Base-by-base conservation (phyloP, 1,284 basidiomycete species). In the Ustilago hordei region DNA sequence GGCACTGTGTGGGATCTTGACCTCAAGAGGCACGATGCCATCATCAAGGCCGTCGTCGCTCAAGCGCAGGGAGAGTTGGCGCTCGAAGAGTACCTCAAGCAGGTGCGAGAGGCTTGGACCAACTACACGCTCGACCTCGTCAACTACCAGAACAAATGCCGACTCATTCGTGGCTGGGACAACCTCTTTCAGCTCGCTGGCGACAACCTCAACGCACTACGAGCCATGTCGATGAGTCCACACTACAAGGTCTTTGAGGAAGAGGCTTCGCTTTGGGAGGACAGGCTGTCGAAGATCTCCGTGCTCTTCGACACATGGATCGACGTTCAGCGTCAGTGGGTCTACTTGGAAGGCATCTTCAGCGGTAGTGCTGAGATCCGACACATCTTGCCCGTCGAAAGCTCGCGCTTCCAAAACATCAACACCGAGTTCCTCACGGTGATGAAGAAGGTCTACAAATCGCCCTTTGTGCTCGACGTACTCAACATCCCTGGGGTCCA, bases 391-490 rank as follows among this genome's bases (percentile, higher is more conserved):
- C 98, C 98, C 0, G 93, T 98, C 69, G 98, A 99, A 88, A 95
- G 92, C 82, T 92, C 94, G 39, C 93, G 97, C 39, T 99, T 99
- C 89, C 93, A 94, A 86, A 98, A 95, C 88, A 99, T 99, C 90
- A 98, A 99, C 87, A 91, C 94, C 53, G 97, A 99, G 86, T 99
- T 99, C 88, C 89, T 99, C 64, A 92, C 94, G 0, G 94, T 98
- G 76, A 98, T 99, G 95, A 98, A 98, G 89, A 97, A 96, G 87
- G 97, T 99, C 70, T 95, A 95, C 91, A 99, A 99, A 88, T 98
- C 96, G 19, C 95, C 97, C 0, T 97, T 97, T 85, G 92, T 99
- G 47, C 89, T 98, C 60, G 97, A 99, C 80, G 95, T 99, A 58
- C 91, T 99, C 89, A 95, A 95, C 86, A 98, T 99, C 69, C 92